Percentiles rank a stretch among this genome's conserved stretches.
These are phyloP conservation scores for Pleurotus salmoneostramineus DNA, from an alignment of 768 basidiomycete genomes.

Conservation along the genomic window DNA sequence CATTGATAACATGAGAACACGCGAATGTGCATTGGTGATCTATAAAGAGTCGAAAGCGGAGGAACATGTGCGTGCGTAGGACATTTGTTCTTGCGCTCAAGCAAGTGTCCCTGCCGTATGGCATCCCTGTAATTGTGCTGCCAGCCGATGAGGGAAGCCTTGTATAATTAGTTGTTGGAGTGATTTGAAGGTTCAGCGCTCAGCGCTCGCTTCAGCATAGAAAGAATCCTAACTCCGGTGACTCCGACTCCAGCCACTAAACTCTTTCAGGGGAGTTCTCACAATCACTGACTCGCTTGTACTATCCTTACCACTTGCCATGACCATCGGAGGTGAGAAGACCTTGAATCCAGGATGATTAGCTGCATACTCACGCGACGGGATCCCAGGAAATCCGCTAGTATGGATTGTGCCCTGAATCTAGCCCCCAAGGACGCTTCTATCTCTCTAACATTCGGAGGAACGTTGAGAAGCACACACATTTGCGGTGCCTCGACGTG, in stretches of 20 bases:
- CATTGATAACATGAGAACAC: not conserved
- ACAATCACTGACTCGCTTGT: not conserved
- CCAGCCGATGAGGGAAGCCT: no score
- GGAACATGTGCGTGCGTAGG: not conserved
- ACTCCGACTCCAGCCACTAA: no score
- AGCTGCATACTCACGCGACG: not conserved
- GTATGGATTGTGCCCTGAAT: not conserved
- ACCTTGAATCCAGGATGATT: not conserved
- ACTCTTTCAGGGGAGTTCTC: not conserved
- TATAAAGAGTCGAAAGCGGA: not conserved
- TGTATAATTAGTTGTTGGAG: no score
- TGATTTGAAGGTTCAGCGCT: no score
- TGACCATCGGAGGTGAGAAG: no score
- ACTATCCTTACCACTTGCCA: not conserved
- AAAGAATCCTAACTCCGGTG: no score
- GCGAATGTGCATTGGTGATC: not conserved
- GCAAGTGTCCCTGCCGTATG: no score
- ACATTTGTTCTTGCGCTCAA: no score
- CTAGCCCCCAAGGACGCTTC: not conserved
- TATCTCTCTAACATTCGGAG: not conserved
- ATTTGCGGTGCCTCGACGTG: conserved; percentile 5
- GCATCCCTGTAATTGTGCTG: no score
- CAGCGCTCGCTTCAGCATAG: no score
- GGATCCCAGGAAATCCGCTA: conserved; percentile 3
- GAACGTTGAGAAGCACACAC: not conserved